Evolutionary conservation across 1,284 basidiomycete genomes (phyloP), one percentile per base, ranked within the genome.

Genomic region (Ganoderma meredithae): DNA sequence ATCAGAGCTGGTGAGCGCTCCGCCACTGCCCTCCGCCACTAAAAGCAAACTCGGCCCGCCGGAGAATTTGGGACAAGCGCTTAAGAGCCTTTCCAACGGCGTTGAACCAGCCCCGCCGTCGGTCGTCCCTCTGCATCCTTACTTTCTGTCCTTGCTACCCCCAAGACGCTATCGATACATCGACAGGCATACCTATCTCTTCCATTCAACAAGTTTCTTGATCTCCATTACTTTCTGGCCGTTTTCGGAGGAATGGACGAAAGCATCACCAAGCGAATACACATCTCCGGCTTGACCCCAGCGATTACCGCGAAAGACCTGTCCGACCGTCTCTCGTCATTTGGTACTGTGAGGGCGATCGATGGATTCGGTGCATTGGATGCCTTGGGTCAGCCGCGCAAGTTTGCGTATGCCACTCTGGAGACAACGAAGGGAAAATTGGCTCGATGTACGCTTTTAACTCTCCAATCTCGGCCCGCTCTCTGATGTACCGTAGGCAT

Each of bases 321-420:
- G 9, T 81, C 82, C 9, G 78, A 82, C 55, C 84, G 91, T 49
- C 81, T 95, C 0, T 84, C 86, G 0, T 81, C 85, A 0, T 95
- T 94, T 75, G 93, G 91, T 19, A 87, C 81, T 0, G 88, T 95
- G 19, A 86, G 83, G 71, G 81, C 86, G 9, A 79, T 93, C 31
- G 90, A 94, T 76, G 92, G 91, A 5, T 85, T 94, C 65, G 92
- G 89, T 0, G 79, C 83, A 47, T 71, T 83, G 31, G 89, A 95
- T 73, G 90, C 82, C 0, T 78, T 93, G 1, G 93, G 91, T 0
- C 81, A 86, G 71, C 88, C 87, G 2, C 82, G 88, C 74, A 90
- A 87, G 75, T 95, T 90, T 75, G 93, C 84, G 1, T 93, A 89
- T 79, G 84, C 90, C n/a, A 93, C 91, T 2, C 78, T 95, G 22